Evolutionary conservation across 108 stramenopile species (phyloP), one percentile per base, ranked within the genome.

Genomic region (Skeletonema tropicum): DNA sequence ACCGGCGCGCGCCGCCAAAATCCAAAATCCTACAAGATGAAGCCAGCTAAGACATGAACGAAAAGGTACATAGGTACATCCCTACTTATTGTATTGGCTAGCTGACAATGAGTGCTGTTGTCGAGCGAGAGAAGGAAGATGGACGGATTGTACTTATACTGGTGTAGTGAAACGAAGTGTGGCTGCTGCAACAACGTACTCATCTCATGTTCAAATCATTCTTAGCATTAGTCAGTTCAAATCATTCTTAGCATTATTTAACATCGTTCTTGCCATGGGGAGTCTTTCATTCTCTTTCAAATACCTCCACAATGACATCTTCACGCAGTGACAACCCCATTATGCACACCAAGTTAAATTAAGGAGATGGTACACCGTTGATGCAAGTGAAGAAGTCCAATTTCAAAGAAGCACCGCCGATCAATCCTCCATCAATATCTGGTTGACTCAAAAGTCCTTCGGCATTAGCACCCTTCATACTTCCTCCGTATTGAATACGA

Each of bases 401-500:
- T 71, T 88, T 88, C 55, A 98, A 85, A 15, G 95, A 96, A 13
- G 98, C 97, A 49, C 98, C 98, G 61, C 98, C 98, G 67, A 98
- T 97, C 46, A 98, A 79, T 49, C 96, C 96, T 31, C 98, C 98
- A 83, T 98, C 97, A 85, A 97, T 97, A 74, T 97, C 97, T 6
- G 92, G 83, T 81, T 94, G 89, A 4, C 83, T 57, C 36, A 96
- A 83, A 69, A 97, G 86, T 32, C 83, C 96, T 46, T 90, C 77
- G 41, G 94, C 94, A 71, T 97, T 97, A 15, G 87, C 92, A 19
- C 92, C 96, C 82, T 97, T 98, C 94, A 99, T 97, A 70, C 88
- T 89, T 61, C 98, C 98, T 74, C 98, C 98, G 86, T 99, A 99
- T 74, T 97, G 93, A 66, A 98, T 99, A 25, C 94, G 93, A 30